phyloP scores from a whole-genome alignment of 768 basidiomycete species.

The Rhodotorula taiwanensis region DNA sequence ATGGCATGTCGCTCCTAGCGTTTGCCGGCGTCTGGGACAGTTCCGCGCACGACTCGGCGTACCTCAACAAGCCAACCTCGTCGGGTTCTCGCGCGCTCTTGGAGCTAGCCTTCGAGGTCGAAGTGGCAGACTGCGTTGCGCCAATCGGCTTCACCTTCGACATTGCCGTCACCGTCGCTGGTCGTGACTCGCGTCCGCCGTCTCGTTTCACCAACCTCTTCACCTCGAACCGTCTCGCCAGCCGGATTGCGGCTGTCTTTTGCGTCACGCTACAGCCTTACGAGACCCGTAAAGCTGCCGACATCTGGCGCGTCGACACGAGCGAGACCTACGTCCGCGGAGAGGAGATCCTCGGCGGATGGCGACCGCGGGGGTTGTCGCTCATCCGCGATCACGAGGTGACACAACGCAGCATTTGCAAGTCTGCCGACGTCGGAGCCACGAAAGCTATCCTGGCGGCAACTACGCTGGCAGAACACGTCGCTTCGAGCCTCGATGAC shows the following conservation, averaged over 20 bases:
- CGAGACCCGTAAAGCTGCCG: slow-evolving; percentile 73
- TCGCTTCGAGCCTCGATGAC: no score
- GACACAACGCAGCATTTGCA: slow-evolving; percentile 62
- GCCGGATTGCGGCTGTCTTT: slow-evolving; percentile 78
- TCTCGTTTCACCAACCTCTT: slow-evolving; percentile 70
- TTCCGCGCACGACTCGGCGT: slow-evolving; percentile 73
- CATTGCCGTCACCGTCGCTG: slow-evolving; percentile 71
- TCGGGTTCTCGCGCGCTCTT: slow-evolving; percentile 70
- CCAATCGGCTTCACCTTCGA: slow-evolving; percentile 87
- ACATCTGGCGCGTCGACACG: slow-evolving; percentile 91
- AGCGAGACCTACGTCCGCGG: slow-evolving; percentile 90
- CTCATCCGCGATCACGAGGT: slow-evolving; percentile 79
- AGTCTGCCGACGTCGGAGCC: slow-evolving; percentile 83
- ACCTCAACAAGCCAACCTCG: slow-evolving; percentile 78
- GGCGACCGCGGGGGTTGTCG: slow-evolving; percentile 82
- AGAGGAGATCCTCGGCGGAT: slow-evolving; percentile 71
- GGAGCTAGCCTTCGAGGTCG: slow-evolving; percentile 68
- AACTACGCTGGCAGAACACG: slow-evolving; percentile 20
- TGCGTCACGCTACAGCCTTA: slow-evolving; percentile 72
- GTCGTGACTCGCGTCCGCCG: slow-evolving; percentile 76
- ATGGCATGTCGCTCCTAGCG: slow-evolving; percentile 68
- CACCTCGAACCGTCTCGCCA: slow-evolving; percentile 65
- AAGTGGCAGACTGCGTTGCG: slow-evolving; percentile 73
- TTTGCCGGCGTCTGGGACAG: slow-evolving; percentile 86
- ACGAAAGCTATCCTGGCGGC: slow-evolving; percentile 64